Conservation (phyloP, 2,329 filamentous ascomycete genomes). For the Trichophyton mentagrophytes region DNA sequence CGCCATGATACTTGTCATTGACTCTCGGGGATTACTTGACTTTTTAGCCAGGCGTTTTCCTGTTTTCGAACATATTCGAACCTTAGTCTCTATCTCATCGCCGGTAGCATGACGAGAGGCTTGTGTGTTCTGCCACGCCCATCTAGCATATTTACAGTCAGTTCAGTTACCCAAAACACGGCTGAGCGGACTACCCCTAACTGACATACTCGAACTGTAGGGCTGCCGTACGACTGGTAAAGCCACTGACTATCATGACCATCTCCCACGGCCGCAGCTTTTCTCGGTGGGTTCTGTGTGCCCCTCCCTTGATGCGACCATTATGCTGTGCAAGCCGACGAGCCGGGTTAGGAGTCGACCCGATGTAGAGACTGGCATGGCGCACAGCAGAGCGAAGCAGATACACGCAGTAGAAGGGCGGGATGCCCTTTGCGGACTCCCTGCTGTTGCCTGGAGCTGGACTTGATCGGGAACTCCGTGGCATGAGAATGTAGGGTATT, state of each 20-base stretch:
- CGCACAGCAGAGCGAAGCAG: conserved; percentile 71
- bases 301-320: conserved; percentile 68
- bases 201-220: conserved; percentile 76
- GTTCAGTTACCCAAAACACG: not conserved
- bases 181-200: not conserved
- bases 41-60: conserved; percentile 25
- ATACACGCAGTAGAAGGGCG: conserved; percentile 87
- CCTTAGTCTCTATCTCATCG: conserved; percentile 18
- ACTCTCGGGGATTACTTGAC: conserved; percentile 46
- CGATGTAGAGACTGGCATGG: conserved; percentile 63
- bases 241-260: conserved; percentile 73
- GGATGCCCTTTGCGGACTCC: conserved; percentile 43
- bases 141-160: conserved; percentile 41
- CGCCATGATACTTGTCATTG: conserved; percentile 55
- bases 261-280: conserved; percentile 80
- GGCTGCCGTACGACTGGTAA: conserved; percentile 73
- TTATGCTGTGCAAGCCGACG: conserved; percentile 86
- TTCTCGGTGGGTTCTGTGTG: conserved; percentile 56
- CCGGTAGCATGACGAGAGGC: conserved; percentile 63
- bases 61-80: conserved; percentile 20
- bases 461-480: not conserved
- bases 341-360: conserved; percentile 78
- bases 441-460: not conserved
- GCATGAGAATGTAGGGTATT: not conserved
- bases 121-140: conserved; percentile 83